Percentiles rank a stretch among this genome's conserved stretches.
These are phyloP conservation scores for Scedosporium apiospermum DNA, from an alignment of 2,329 filamentous ascomycete genomes.

Conservation along the genomic window DNA sequence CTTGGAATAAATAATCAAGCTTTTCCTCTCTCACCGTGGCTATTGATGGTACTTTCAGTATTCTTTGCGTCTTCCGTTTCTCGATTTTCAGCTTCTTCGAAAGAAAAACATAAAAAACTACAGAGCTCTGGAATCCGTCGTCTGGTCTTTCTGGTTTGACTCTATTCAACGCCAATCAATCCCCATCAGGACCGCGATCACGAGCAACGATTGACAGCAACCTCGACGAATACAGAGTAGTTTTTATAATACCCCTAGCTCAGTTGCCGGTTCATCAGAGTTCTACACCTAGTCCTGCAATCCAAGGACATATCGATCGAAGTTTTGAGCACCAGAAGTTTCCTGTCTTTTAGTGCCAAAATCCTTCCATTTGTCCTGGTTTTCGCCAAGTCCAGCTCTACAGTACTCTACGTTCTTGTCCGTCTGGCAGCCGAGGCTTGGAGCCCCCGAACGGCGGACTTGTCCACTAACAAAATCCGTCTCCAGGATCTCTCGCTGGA, in stretches of 20 bases:
- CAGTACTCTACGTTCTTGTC: not conserved
- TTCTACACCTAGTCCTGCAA: no score
- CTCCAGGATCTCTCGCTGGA: not conserved
- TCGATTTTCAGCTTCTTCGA: not conserved
- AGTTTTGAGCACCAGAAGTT: no score
- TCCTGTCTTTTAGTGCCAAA: no score
- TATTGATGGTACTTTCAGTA: conserved; percentile 1
- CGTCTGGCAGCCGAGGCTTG: not conserved
- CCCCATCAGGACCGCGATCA: not conserved
- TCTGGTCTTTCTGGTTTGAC: no score
- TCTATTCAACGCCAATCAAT: not conserved
- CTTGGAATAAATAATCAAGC: conserved; percentile 1
- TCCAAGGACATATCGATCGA: no score
- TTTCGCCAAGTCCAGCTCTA: not conserved
- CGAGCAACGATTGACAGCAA: no score
- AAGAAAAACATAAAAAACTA: not conserved
- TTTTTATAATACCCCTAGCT: no score
- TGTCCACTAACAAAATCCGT: not conserved
- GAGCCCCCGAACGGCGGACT: not conserved
- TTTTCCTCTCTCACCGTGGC: not conserved
- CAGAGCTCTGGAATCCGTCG: not conserved
- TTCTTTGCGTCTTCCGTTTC: not conserved
- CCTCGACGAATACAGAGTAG: no score
- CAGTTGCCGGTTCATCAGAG: no score
- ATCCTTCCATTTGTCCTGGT: not conserved